Conservation (phyloP, 208 protist genomes). For the Herpetomonas samuelpessoai region DNA sequence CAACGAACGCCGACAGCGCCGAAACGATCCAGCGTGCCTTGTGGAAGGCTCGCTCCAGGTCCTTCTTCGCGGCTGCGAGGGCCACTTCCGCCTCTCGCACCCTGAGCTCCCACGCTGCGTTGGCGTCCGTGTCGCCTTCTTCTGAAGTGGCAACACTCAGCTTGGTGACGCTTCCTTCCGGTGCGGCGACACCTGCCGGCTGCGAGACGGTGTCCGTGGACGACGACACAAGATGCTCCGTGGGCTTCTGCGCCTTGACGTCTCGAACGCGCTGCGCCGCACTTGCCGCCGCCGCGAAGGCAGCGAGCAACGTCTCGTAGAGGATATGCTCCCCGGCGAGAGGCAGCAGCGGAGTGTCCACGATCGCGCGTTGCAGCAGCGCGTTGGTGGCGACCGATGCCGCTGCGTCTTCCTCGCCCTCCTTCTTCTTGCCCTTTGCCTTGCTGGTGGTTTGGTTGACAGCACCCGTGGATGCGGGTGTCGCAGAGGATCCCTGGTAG, state of each 20-base stretch:
- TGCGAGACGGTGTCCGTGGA: too few species aligned
- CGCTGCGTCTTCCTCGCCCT: not conserved
- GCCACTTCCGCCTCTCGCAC: conserved; percentile 16
- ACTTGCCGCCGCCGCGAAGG: conserved; percentile 27
- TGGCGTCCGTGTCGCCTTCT: too few species aligned
- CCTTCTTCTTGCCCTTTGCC: not conserved
- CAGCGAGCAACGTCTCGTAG: conserved; percentile 47
- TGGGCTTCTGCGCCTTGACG: not conserved
- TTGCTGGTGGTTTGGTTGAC: not conserved
- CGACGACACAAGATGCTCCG: not conserved
- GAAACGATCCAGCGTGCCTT: conserved; percentile 19
- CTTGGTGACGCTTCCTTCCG: too few species aligned
- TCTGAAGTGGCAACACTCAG: too few species aligned
- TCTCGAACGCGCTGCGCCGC: conserved; percentile 27
- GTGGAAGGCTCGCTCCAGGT: conserved; percentile 10
- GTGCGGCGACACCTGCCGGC: not conserved
- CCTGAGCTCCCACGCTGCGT: conserved; percentile 7
- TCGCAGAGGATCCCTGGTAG: not conserved
- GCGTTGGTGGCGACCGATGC: conserved; percentile 11
- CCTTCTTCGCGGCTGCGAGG: conserved; percentile 4
- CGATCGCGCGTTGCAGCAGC: conserved; percentile 40
- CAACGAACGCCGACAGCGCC: conserved; percentile 12
- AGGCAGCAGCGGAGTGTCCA: conserved; percentile 58
- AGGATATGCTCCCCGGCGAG: conserved; percentile 50
- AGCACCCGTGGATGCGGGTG: not conserved